phyloP scores from a whole-genome alignment of 208 protist species.

The Plasmodiophora brassicae region DNA sequence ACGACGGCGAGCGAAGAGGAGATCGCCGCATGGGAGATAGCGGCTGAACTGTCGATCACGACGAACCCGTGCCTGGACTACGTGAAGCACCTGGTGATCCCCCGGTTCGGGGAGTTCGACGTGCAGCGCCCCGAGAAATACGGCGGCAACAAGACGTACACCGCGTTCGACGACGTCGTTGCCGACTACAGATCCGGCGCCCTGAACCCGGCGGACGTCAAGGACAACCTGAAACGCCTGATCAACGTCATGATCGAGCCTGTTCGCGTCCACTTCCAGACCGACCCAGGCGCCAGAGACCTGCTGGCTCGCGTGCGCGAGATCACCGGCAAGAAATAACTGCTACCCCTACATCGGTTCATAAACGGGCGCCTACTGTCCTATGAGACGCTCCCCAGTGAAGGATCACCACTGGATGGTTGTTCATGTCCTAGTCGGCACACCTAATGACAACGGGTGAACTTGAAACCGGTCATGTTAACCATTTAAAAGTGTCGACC shows the following conservation, averaged over 20 bases:
- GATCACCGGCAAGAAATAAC: neutral
- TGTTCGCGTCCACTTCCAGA: constrained; percentile 82
- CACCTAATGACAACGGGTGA: too few species aligned
- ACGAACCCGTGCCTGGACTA: constrained; percentile 93
- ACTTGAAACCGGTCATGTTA: too few species aligned
- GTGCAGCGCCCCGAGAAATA: constrained; percentile 64
- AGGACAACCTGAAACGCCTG: constrained; percentile 28
- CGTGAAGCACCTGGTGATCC: constrained; percentile 79
- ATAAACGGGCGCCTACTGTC: too few species aligned
- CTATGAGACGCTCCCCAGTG: too few species aligned
- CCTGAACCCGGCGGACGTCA: constrained; percentile 69
- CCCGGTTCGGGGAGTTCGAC: constrained; percentile 57
- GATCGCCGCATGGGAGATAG: neutral
- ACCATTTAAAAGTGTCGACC: too few species aligned
- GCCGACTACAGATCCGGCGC: constrained; percentile 65
- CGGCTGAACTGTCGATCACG: constrained; percentile 60
- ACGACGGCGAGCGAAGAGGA: neutral
- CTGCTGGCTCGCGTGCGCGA: constrained; percentile 74
- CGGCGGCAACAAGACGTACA: constrained; percentile 72
- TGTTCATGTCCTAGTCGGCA: too few species aligned
- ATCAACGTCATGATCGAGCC: constrained; percentile 81
- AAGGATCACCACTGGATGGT: too few species aligned
- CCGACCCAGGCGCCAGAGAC: constrained; percentile 69
- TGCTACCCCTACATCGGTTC: too few species aligned
- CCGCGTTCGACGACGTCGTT: constrained; percentile 66